phyloP scores from a whole-genome alignment of 305 asterid species.

The Solanum chacoense region DNA sequence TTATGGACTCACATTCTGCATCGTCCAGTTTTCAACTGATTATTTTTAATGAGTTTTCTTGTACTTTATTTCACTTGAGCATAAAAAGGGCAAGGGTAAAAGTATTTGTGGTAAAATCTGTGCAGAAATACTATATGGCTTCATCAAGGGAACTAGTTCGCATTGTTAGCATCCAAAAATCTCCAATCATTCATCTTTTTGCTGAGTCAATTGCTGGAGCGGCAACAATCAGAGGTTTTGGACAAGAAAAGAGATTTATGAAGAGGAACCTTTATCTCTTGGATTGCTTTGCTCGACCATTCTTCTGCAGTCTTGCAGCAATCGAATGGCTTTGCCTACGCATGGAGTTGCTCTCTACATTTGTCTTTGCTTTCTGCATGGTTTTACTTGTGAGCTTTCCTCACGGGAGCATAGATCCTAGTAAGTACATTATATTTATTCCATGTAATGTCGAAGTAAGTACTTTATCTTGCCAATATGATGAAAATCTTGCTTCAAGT shows the following conservation, averaged over 20 bases:
- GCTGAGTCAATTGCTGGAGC: slow-evolving; percentile 97
- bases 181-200: slow-evolving; percentile 91
- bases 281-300: slow-evolving; percentile 97
- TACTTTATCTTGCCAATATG: background rate
- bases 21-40: background rate
- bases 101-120: background rate
- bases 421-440: slow-evolving; percentile 31
- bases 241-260: slow-evolving; percentile 97
- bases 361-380: slow-evolving; percentile 96
- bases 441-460: background rate
- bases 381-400: slow-evolving; percentile 96
- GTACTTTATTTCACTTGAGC: background rate
- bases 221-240: slow-evolving; percentile 93
- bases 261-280: slow-evolving; percentile 94
- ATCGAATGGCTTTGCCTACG: slow-evolving; percentile 99
- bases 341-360: slow-evolving; percentile 95
- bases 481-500: background rate
- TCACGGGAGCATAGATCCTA: slow-evolving; percentile 86
- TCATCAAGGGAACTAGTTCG: slow-evolving; percentile 98
- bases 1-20: background rate
- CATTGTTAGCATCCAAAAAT: slow-evolving; percentile 97
- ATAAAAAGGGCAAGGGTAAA: background rate
- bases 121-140: slow-evolving; percentile 99
- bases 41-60: background rate
- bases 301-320: slow-evolving; percentile 94